Evolutionary conservation across 2,329 filamentous ascomycete genomes (phyloP), one percentile per base, ranked within the genome.

Genomic region (Trichoderma citrinoviride): DNA sequence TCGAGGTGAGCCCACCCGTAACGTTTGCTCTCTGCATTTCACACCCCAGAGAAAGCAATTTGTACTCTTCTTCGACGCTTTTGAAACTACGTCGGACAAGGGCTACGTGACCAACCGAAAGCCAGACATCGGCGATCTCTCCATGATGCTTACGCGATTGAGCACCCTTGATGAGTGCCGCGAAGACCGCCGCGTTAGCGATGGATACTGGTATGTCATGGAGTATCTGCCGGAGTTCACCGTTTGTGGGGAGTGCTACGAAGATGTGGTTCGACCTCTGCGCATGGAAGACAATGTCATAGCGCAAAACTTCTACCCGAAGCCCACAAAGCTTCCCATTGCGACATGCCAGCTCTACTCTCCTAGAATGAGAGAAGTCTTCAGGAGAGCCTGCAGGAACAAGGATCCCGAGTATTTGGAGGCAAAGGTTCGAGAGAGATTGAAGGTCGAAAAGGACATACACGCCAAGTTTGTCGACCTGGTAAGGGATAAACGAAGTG

Each of bases 171-270:
- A 84, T 3, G 86, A 92, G 72, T 96, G 92, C 73, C 79, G 80
- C 21, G 82, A 86, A 40, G 87, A 90, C 72, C 83, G 81, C n/a
- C 81, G 86, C 5, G 77, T 90, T 2, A 75, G 80, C n/a, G 83
- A 86, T 62, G 83, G 82, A 14, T 79, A 83, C 44, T 97, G 93
- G 93, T 88, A 96, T 75, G 87, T 85, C 63, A 92, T 96, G 75
- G 86, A 90, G 0, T 81, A 85, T 15, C 79, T 96, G 0, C 91
- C 90, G 0, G 85, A 93, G 54, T 87, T 97, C 71, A 92, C 90
- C 0, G 89, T 96, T 4, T 98, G 93, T 76, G 87, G 90, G 68
- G 91, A 94, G 75, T 98, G 93, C 75, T 97, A 90, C 74, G 85
- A 91, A 17, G 87, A 92, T 23, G 85, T 92, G 0, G 86, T 97